These are phyloP conservation scores for Penicillium antarcticum DNA, from an alignment of 495 filamentous ascomycete species.

Conservation along the genomic window DNA sequence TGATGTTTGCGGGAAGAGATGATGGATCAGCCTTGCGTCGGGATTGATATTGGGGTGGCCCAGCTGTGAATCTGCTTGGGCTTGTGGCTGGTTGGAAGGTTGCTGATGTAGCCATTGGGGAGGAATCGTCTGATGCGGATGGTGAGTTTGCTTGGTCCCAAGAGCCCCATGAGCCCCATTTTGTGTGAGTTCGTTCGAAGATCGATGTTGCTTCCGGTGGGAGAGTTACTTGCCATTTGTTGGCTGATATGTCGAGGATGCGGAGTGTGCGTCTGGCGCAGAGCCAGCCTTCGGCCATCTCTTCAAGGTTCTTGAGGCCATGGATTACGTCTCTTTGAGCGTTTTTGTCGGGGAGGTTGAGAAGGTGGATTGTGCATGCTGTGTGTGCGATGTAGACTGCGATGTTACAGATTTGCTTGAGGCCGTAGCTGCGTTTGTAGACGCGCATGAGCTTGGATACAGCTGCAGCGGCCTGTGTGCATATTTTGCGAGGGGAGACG, in stretches of 20 bases:
- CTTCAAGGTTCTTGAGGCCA: slow-evolving; percentile 87
- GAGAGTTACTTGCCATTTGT: slow-evolving; percentile 82
- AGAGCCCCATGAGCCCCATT: slow-evolving; percentile 50
- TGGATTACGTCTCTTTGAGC: slow-evolving; percentile 85
- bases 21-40: slow-evolving; percentile 10
- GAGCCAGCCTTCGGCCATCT: slow-evolving; percentile 93
- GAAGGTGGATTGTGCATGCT: slow-evolving; percentile 89
- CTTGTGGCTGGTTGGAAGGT: slow-evolving; percentile 12
- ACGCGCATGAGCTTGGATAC: slow-evolving; percentile 90
- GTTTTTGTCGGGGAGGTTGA: slow-evolving; percentile 88
- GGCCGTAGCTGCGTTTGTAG: slow-evolving; percentile 87
- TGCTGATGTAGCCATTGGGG: slow-evolving; percentile 4
- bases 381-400: slow-evolving; percentile 93
- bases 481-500: slow-evolving; percentile 86
- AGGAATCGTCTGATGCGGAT: slow-evolving; percentile 30
- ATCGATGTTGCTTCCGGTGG: slow-evolving; percentile 78
- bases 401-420: slow-evolving; percentile 92
- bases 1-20: not conserved
- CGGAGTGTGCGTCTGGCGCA: slow-evolving; percentile 81
- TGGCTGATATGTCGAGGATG: slow-evolving; percentile 80
- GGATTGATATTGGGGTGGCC: slow-evolving; percentile 6
- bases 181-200: slow-evolving; percentile 60
- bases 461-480: slow-evolving; percentile 79
- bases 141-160: slow-evolving; percentile 42
- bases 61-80: slow-evolving; percentile 16